A percentile compares a stretch with the other conserved stretches of the same genome.
Evolutionary conservation across 2,329 filamentous ascomycete species (phyloP).

Genomic region (Drechslerella stenobrocha): DNA sequence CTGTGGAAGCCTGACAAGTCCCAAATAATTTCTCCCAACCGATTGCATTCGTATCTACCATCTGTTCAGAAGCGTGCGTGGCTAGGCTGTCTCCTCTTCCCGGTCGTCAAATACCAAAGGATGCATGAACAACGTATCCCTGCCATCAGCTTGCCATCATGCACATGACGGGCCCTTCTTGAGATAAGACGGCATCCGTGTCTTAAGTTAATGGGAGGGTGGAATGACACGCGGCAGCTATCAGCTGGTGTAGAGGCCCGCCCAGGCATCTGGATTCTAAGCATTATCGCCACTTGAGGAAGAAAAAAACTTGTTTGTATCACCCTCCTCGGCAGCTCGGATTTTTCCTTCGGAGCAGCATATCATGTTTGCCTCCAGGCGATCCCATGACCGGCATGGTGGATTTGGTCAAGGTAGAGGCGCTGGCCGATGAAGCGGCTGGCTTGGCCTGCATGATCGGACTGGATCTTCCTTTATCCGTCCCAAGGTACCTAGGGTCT

Average conservation of each 20-base stretch:
- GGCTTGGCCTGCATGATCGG: slow-evolving; percentile 45
- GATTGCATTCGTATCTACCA: neutral
- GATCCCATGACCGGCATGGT: slow-evolving; percentile 31
- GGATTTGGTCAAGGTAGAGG: slow-evolving; percentile 7
- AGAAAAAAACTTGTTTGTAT: neutral
- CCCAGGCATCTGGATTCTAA: slow-evolving; percentile 7
- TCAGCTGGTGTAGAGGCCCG: slow-evolving; percentile 29
- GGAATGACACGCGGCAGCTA: slow-evolving; percentile 25
- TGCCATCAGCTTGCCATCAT: neutral
- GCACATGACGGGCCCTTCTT: neutral
- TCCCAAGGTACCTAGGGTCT: too few relatives aligned
- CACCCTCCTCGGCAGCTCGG: neutral
- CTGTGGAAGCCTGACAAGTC: too few relatives aligned
- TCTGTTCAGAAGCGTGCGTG: neutral
- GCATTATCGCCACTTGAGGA: neutral
- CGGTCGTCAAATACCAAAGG: neutral
- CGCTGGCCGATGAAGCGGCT: slow-evolving; percentile 6
- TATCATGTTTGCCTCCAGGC: slow-evolving; percentile 14
- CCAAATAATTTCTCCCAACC: too few relatives aligned
- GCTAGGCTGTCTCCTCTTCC: neutral
- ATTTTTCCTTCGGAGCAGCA: slow-evolving; percentile 5
- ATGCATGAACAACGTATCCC: neutral
- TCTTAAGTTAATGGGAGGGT: neutral
- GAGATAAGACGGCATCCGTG: slow-evolving; percentile 10
- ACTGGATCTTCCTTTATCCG: slow-evolving; percentile 50